A percentile compares a stretch with the other conserved stretches of the same genome.
Evolutionary conservation across 345 rosid genomes (phyloP).

Genomic region (Ricinus communis): DNA sequence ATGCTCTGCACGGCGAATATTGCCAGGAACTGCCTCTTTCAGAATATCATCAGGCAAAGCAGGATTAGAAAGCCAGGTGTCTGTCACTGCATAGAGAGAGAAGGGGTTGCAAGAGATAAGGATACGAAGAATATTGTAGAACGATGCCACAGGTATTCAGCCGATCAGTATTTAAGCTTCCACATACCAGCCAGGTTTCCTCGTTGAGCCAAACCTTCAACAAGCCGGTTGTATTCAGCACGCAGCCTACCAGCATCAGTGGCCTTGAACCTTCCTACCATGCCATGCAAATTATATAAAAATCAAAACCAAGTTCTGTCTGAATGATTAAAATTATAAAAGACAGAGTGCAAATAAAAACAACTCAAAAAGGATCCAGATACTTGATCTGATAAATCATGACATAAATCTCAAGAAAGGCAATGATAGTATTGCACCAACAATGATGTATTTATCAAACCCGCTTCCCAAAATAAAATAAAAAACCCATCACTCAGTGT

Average conservation of each 20-base stretch:
- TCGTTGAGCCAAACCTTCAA: slow-evolving; percentile 90
- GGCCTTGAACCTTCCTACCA: slow-evolving; percentile 99
- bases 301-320: slow-evolving; percentile 15
- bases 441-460: neutral
- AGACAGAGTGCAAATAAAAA: neutral
- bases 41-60: slow-evolving; percentile 96
- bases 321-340: neutral
- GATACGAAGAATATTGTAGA: neutral
- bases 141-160: neutral
- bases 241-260: slow-evolving; percentile 90
- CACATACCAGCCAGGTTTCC: slow-evolving; percentile 79
- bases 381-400: neutral
- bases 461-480: neutral
- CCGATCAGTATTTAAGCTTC: slow-evolving; percentile 6
- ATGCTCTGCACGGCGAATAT: slow-evolving; percentile 94
- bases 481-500: neutral
- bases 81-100: slow-evolving; percentile 44
- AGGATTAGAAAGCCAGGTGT: slow-evolving; percentile 97
- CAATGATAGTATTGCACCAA: neutral
- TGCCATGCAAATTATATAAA: slow-evolving; percentile 42
- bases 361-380: neutral
- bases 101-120: neutral
- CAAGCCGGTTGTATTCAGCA: slow-evolving; percentile 88
- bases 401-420: neutral
- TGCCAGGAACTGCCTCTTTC: slow-evolving; percentile 96